Base-by-base conservation (phyloP, 441 rosid genomes). In the Jatropha podagrica region DNA sequence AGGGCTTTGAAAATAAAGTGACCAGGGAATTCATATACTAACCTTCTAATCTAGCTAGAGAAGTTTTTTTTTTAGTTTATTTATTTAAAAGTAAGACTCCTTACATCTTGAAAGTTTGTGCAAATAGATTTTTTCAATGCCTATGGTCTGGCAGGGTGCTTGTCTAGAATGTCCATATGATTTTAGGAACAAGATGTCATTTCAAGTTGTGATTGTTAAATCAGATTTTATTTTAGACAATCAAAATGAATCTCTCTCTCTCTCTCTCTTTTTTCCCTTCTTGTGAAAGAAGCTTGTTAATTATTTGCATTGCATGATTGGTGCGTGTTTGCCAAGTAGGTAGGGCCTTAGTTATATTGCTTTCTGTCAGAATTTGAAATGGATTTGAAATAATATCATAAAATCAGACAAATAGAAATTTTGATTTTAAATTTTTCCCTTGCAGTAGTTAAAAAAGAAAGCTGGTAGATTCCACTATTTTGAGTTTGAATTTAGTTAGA, bases 321-420 rank as follows among this genome's bases (percentile, higher is more conserved):
- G 4, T 70, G 64, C 4, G 26, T 56, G 52, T 10, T 37, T 68
- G 9, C 32, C 32, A 26, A 60, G 67, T 62, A 46, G 58, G 46
- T 32, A 32, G 7, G 12, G 37, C 27, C 32, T 26, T 58, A 11
- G 8, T 17, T 55, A 20, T 71, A 4, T 40, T 20, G 46, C 13
- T 72, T 72, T 27, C 11, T 48, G 60, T 42, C 23, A 41, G 38
- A 40, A 10, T 55, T 70, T 68, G 41, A 68, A 20, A 52, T 68
- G 11, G 1, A 17, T 23, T 40, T 37, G 5, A 11, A 32, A 20
- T 71, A 40, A 41, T 71, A 68, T 51, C 7, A 17, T 2, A 51
- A 27, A 68, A 68, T 15, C 11, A 7, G 11, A 15, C 9, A 27
- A 61, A 12, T 5, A 32, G 59, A 68, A 49, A 51, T 15, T 17